Percentiles rank a stretch among this genome's conserved stretches.
Evolutionary conservation across 345 rosid species (phyloP).

Genomic region (Arabidopsis arenosa): DNA sequence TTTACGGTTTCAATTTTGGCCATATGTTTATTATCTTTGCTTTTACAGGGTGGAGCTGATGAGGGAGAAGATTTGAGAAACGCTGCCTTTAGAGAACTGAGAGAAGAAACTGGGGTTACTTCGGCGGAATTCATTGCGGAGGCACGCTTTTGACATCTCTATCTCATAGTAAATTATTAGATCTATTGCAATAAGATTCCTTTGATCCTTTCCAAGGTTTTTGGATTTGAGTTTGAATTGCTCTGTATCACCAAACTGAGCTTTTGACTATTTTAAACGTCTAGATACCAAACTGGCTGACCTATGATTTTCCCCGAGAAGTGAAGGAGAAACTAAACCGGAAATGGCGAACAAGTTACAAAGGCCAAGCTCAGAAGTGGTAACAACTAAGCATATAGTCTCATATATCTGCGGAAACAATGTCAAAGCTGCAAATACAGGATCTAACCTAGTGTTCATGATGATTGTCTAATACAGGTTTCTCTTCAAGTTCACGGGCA

Average conservation of each 20-base stretch:
- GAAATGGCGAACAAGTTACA: constrained; percentile 69
- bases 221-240: background rate
- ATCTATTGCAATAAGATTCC: constrained; percentile 4
- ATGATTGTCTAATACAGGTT: constrained; percentile 54
- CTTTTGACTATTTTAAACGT: constrained; percentile 4
- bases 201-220: background rate
- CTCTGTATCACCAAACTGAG: constrained; percentile 29
- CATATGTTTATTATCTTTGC: background rate
- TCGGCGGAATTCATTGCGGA: constrained; percentile 78
- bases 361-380: constrained; percentile 92
- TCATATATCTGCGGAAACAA: background rate
- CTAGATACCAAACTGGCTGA: constrained; percentile 79
- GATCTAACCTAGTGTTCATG: constrained; percentile 1
- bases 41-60: constrained; percentile 71
- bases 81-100: constrained; percentile 73
- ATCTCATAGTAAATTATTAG: constrained; percentile 36
- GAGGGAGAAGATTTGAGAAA: constrained; percentile 69
- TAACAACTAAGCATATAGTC: constrained; percentile 40
- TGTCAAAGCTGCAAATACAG: background rate
- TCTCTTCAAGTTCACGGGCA: constrained; percentile 73
- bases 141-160: constrained; percentile 50
- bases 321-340: constrained; percentile 57
- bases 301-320: constrained; percentile 67
- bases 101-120: constrained; percentile 83
- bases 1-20: background rate